Base-by-base conservation (phyloP, 148 eudicot genomes). In the Fagopyrum esculentum region DNA sequence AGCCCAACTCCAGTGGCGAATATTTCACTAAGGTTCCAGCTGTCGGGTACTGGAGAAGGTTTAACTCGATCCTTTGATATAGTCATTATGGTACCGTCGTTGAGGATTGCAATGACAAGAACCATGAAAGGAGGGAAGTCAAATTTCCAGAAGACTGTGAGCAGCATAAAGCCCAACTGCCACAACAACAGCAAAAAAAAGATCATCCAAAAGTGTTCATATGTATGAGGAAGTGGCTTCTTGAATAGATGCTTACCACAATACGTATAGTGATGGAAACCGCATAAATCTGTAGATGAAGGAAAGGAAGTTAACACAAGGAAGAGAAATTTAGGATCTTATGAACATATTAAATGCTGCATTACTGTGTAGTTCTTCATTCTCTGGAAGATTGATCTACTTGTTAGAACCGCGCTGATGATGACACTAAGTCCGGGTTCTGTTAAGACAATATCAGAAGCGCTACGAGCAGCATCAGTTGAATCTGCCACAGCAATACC, bases 21-120 rank as follows among this genome's bases (percentile, higher is more conserved):
- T 15, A 92, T 92, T 78, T 92, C 97, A 77, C 81, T 86, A 11
- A 92, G 95, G 84, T 90, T 92, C 97, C 97, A 92, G 43, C 86
- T 85, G 72, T 92, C 97, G 6, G 97, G 97, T 64, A 84, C 22
- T 8, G 97, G 97, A 51, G 97, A 92, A 44, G 97, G 97, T 73
- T 85, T 92, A 35, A 92, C 97, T 74, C 95, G 82, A 74, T 92
- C 97, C 79, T 92, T 92, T 6, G 97, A 92, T 49, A 92, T 92
- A 43, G 97, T 92, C 97, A 92, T 92, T 75, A 92, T 92, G 11
- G 97, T 92, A 92, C 95, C 97, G 73, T 92, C 97, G 78, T 92
- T 92, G 5, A 92, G 91, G 59, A 92, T 82, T 48, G 97, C 95
- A 76, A 92, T 92, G 74, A 92, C 88, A 29, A 92, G 82, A 78